Conservation (phyloP, 108 stramenopile genomes). For the Licmophora abbreviata region DNA sequence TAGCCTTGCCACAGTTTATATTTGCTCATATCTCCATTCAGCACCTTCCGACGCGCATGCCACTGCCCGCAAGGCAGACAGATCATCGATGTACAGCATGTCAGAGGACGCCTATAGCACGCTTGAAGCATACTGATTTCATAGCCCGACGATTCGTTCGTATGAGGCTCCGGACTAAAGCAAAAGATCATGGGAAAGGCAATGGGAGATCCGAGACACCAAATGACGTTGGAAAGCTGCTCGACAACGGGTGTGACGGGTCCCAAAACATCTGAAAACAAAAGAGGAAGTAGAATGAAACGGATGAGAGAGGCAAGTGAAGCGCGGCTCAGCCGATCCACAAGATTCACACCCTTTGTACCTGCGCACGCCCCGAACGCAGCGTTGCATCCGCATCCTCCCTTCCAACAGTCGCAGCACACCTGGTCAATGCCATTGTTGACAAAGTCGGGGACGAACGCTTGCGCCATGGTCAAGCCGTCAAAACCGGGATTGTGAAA, state of each 20-base stretch:
- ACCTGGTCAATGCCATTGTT: constrained; percentile 3
- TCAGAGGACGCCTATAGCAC: constrained; percentile 17
- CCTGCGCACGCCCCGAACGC: constrained; percentile 1
- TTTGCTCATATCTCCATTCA: constrained; percentile 52
- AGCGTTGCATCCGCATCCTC: constrained; percentile 23
- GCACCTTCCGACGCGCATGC: constrained; percentile 21
- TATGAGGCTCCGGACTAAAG: constrained; percentile 37
- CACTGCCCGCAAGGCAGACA: constrained; percentile 46
- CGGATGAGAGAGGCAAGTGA: too few relatives aligned
- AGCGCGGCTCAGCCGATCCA: too few relatives aligned
- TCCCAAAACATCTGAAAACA: constrained; percentile 42
- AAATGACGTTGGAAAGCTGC: constrained; percentile 38
- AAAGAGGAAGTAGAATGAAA: neutral
- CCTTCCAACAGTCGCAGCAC: constrained; percentile 42
- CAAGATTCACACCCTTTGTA: too few relatives aligned
- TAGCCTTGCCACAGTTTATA: constrained; percentile 64
- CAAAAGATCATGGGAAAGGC: constrained; percentile 61
- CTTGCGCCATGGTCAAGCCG: too few relatives aligned
- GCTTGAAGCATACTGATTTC: constrained; percentile 38
- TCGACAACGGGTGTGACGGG: constrained; percentile 34
- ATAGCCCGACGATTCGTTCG: constrained; percentile 36
- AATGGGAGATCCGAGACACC: constrained; percentile 49
- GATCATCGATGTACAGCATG: constrained; percentile 32
- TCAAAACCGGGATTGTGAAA: too few relatives aligned
- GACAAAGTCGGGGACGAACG: constrained; percentile 8